phyloP scores from a whole-genome alignment of 371 early-diverging fungal species.

The Syncephalastrum racemosum region DNA sequence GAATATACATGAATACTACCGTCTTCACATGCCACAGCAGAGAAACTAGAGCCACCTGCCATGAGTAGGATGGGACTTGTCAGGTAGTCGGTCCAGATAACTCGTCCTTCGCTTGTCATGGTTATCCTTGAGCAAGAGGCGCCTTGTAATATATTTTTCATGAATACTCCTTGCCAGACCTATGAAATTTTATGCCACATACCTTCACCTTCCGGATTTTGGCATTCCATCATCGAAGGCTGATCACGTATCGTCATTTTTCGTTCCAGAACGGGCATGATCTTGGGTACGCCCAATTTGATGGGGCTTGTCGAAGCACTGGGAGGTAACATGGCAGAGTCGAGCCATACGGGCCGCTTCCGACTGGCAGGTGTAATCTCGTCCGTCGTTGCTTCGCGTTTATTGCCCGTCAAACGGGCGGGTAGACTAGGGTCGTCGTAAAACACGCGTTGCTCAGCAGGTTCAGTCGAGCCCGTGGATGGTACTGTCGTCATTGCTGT shows the following conservation, averaged over 20 bases:
- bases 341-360: slow-evolving; percentile 33
- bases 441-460: no score
- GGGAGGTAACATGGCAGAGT: slow-evolving; percentile 45
- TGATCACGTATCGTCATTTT: slow-evolving; percentile 18
- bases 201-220: slow-evolving; percentile 33
- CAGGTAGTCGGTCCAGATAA: slow-evolving; percentile 65
- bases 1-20: slow-evolving; percentile 70
- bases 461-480: no score
- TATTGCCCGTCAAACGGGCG: no score
- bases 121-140: slow-evolving; percentile 46
- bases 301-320: slow-evolving; percentile 49
- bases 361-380: slow-evolving; percentile 15
- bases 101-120: slow-evolving; percentile 39
- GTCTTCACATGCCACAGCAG: slow-evolving; percentile 68
- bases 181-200: neutral
- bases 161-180: neutral
- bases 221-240: slow-evolving; percentile 50
- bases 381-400: slow-evolving; percentile 5
- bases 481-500: no score
- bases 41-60: slow-evolving; percentile 59
- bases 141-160: neutral
- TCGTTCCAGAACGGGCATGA: slow-evolving; percentile 40
- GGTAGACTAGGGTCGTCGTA: no score
- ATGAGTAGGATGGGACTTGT: slow-evolving; percentile 58
- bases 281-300: slow-evolving; percentile 53